Conservation (phyloP, 2,329 filamentous ascomycete genomes). For the Calonectria crousiana region DNA sequence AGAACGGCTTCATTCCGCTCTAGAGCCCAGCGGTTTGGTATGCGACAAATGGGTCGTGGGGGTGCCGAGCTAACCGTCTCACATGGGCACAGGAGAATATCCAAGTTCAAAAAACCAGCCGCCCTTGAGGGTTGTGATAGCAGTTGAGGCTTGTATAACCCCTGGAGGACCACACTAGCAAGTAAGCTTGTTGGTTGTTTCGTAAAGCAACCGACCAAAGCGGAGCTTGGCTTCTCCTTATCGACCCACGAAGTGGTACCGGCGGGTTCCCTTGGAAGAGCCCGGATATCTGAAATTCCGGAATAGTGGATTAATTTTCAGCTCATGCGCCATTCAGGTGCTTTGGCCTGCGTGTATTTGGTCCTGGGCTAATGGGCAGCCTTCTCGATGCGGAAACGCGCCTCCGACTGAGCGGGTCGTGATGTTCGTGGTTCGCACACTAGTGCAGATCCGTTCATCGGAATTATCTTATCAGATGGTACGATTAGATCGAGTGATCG, state of each 20-base stretch:
- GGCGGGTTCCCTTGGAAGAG: background rate
- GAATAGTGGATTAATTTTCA: background rate
- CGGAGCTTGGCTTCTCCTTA: background rate
- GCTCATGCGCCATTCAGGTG: background rate
- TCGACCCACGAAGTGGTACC: background rate
- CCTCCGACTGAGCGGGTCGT: background rate
- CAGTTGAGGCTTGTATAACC: background rate
- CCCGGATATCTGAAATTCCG: background rate
- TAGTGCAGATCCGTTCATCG: background rate
- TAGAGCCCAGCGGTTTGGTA: background rate
- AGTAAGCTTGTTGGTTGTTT: conserved; percentile 1
- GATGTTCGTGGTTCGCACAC: conserved; percentile 2
- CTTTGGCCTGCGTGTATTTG: background rate
- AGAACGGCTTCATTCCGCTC: background rate
- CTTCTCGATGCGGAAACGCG: background rate
- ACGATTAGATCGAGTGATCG: background rate
- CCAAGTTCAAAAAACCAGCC: too few species aligned
- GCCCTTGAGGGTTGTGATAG: background rate
- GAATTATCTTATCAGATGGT: conserved; percentile 4
- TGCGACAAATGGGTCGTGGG: background rate
- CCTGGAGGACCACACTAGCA: background rate
- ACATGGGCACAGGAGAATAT: background rate
- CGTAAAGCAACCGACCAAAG: background rate
- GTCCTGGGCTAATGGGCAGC: background rate
- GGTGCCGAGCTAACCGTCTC: background rate